These are phyloP conservation scores for Aspergillus heteromorphus DNA, from an alignment of 495 filamentous ascomycete species.

Conservation along the genomic window DNA sequence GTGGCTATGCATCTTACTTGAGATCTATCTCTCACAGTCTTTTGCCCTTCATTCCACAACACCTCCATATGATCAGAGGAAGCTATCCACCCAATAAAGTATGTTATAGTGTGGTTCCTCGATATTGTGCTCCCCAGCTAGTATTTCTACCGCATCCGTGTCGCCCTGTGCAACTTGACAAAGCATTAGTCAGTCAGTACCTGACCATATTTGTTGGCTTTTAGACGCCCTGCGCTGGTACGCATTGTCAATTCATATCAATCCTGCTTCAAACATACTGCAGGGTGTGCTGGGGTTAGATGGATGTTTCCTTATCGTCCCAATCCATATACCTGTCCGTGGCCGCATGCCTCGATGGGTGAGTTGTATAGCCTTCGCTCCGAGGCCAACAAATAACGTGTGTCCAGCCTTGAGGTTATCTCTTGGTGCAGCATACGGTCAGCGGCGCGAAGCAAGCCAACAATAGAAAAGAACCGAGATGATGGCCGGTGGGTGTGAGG, in stretches of 20 bases:
- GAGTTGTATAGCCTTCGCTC: neutral
- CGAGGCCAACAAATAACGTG: neutral
- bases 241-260: neutral
- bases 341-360: neutral
- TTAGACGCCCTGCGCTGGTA: neutral
- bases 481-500: neutral
- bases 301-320: neutral
- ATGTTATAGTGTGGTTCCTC: neutral
- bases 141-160: neutral
- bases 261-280: neutral
- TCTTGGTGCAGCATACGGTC: neutral
- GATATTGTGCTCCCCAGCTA: neutral
- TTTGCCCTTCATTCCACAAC: neutral
- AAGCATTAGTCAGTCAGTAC: neutral
- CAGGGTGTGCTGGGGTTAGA: neutral
- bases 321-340: neutral
- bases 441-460: neutral
- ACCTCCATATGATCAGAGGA: neutral
- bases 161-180: neutral
- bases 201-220: neutral
- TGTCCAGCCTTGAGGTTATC: neutral
- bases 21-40: neutral
- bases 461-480: neutral
- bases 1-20: neutral
- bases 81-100: neutral